phyloP scores from a whole-genome alignment of 257 asterid genomes.

The Lantana camara region DNA sequence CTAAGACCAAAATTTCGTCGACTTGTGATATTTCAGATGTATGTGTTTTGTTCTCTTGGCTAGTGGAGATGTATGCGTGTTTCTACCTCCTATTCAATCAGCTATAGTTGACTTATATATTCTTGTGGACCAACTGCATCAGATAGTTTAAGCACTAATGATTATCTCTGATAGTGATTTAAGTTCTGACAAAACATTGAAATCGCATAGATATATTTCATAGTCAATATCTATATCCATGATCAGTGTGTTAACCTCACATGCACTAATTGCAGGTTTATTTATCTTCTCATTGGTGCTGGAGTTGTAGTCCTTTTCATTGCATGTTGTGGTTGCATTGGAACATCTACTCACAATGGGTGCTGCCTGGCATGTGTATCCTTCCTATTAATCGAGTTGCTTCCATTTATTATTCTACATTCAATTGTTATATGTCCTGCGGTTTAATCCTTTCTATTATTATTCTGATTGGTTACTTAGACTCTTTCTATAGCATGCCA shows the following conservation, averaged over 20 bases:
- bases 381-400: slow-evolving; percentile 33
- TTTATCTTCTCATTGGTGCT: slow-evolving; percentile 76
- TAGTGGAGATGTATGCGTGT: not conserved
- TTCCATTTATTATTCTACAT: not conserved
- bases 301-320: slow-evolving; percentile 73
- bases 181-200: not conserved
- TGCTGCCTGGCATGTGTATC: slow-evolving; percentile 98
- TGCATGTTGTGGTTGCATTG: slow-evolving; percentile 93
- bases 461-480: slow-evolving; percentile 6
- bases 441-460: not conserved
- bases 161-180: not conserved
- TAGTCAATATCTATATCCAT: not conserved
- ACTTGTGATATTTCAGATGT: not conserved
- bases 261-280: slow-evolving; percentile 70
- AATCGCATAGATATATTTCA: not conserved
- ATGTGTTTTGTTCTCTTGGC: not conserved
- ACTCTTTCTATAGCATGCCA: not conserved
- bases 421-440: too few relatives aligned
- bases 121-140: not conserved
- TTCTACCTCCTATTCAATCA: slow-evolving; percentile 3
- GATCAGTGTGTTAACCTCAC: slow-evolving; percentile 17
- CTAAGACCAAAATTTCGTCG: not conserved
- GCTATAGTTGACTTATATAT: not conserved
- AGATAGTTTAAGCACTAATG: not conserved
- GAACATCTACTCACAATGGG: slow-evolving; percentile 65